Base-by-base conservation (phyloP, 257 asterid species). In the Plantago elongata region DNA sequence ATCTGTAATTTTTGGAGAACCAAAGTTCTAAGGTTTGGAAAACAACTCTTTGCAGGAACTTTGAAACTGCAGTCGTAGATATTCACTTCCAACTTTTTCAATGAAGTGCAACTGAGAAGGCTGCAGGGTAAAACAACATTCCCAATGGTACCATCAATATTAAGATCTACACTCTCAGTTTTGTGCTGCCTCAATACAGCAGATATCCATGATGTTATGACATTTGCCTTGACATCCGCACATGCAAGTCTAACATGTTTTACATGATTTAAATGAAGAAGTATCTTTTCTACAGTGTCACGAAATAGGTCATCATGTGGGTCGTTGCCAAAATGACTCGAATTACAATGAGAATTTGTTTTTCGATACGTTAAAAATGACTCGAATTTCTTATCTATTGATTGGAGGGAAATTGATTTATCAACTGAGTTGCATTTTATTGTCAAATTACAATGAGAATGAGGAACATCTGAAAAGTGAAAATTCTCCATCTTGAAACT, bases 121-220 rank as follows among this genome's bases (percentile, higher is more conserved):
- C 45, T 29, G 18, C 45, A 45, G 11, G 61, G 45, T 9, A 56
- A 15, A 13, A 11, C 43, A n/a, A n/a, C n/a, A n/a, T n/a, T n/a
- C n/a, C n/a, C n/a, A n/a, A n/a, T n/a, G n/a, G n/a, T n/a, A n/a
- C 3, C 3, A 13, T 1, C 0, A 3, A 5, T 7, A 2, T 0
- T 0, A 45, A 45, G 51, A 4, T 60, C 15, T 5, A 60, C 4
- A 29, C 9, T 9, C 54, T 60, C 51, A 18, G 45, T 29, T 18
- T 43, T 17, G 2, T 13, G 4, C 11, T 3, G 13, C 18, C 38
- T 34, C 4, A 60, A 45, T 10, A 29, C 51, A 18, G 64, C 64
- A 17, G 64, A 18, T 60, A 60, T 18, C 64, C 51, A 45, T 9
- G 64, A 11, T n/a, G 11, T 2, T 9, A 60, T 22, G 4, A 17